Conservation (phyloP, 2,329 filamentous ascomycete species). For the Claviceps humidiphila region DNA sequence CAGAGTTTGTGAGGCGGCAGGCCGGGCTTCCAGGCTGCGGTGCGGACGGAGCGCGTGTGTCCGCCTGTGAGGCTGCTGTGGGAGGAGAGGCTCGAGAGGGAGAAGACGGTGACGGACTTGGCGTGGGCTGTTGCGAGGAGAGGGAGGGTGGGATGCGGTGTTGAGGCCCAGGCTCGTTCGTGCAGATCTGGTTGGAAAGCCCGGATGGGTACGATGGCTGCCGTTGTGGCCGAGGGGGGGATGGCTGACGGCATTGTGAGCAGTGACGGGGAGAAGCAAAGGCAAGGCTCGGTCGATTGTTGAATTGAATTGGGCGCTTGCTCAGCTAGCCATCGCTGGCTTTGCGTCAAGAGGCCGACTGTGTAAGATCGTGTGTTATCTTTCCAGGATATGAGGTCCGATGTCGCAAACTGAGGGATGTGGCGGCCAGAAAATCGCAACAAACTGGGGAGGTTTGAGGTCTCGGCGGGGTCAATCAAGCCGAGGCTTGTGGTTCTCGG, state of each 20-base stretch:
- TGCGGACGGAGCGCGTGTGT: conserved; percentile 81
- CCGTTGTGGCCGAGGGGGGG: neutral
- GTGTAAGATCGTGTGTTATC: too few relatives aligned
- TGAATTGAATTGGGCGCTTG: too few relatives aligned
- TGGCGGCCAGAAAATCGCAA: too few relatives aligned
- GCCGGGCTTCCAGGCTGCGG: conserved; percentile 75
- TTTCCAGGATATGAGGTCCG: too few relatives aligned
- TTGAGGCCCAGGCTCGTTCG: conserved; percentile 72
- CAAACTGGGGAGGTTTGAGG: too few relatives aligned
- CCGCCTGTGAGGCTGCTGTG: conserved; percentile 74
- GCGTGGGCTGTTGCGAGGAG: conserved; percentile 80
- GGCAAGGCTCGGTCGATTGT: too few relatives aligned
- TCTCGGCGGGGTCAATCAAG: too few relatives aligned
- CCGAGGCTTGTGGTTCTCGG: too few relatives aligned
- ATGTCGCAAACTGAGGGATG: too few relatives aligned
- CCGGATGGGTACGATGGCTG: conserved; percentile 24
- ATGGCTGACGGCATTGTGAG: conserved; percentile 2
- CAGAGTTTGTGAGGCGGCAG: conserved; percentile 51
- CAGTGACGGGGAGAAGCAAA: neutral
- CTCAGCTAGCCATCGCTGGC: too few relatives aligned
- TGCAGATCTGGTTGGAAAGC: conserved; percentile 43
- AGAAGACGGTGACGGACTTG: conserved; percentile 82
- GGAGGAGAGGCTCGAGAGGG: conserved; percentile 63
- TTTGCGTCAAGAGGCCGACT: too few relatives aligned
- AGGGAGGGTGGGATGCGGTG: conserved; percentile 75